phyloP scores from a whole-genome alignment of 179 eudicot species.

The Corrigiola litoralis region DNA sequence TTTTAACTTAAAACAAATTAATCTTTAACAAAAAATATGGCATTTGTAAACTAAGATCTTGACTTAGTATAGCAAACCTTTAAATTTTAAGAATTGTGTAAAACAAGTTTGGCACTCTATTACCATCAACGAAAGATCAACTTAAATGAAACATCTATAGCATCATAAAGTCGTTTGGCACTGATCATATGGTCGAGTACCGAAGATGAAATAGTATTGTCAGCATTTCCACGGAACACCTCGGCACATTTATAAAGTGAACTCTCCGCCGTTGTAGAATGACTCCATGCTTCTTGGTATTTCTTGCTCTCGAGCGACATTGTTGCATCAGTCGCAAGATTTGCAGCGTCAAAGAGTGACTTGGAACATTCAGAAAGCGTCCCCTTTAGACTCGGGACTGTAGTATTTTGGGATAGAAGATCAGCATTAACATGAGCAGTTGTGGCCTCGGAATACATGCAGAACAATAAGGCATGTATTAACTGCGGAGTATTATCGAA shows the following conservation, averaged over 20 bases:
- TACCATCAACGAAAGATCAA: background rate
- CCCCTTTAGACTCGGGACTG: background rate
- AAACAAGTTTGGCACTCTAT: too few relatives aligned
- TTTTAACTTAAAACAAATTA: too few relatives aligned
- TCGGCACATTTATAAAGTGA: background rate
- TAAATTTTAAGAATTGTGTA: too few relatives aligned
- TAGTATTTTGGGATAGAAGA: slow-evolving; percentile 5
- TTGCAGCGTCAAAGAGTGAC: slow-evolving; percentile 3
- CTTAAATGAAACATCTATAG: slow-evolving; percentile 5
- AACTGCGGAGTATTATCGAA: background rate
- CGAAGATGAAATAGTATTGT: background rate
- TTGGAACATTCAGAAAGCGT: background rate
- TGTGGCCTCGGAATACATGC: slow-evolving; percentile 10
- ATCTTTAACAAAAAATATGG: too few relatives aligned
- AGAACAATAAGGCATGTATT: background rate
- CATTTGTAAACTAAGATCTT: too few relatives aligned
- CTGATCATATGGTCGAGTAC: background rate
- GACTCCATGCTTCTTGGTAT: slow-evolving; percentile 10
- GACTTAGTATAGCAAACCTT: too few relatives aligned
- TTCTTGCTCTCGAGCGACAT: background rate
- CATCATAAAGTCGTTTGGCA: slow-evolving; percentile 12
- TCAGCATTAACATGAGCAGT: slow-evolving; percentile 14
- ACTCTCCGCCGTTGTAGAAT: background rate
- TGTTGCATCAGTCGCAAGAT: slow-evolving; percentile 4
- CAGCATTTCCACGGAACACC: background rate